phyloP scores from a whole-genome alignment of 805 yeast species.

The Grigorovia humatica region DNA sequence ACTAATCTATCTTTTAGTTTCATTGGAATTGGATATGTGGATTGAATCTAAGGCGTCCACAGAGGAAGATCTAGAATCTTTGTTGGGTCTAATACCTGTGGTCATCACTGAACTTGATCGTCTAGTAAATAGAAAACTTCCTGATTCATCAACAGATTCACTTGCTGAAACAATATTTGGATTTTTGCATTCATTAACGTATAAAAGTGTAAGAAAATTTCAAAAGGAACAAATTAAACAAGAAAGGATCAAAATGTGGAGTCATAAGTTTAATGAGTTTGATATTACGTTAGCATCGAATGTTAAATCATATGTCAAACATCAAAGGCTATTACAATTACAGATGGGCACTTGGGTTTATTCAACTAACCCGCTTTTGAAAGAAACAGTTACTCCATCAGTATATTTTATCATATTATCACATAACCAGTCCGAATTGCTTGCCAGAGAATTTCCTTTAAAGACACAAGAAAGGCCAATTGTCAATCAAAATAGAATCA shows the following conservation, averaged over 20 bases:
- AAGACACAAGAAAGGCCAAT: conserved; percentile 42
- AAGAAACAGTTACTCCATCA: conserved; percentile 25
- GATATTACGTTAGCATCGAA: conserved; percentile 42
- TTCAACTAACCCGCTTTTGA: conserved; percentile 41
- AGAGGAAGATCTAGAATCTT: conserved; percentile 39
- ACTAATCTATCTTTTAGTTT: conserved; percentile 47
- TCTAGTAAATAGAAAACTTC: conserved; percentile 11
- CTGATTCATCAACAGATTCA: conserved; percentile 6
- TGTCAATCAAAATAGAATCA: conserved; percentile 43
- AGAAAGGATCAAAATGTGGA: conserved; percentile 35
- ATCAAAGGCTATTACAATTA: conserved; percentile 61
- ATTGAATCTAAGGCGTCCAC: conserved; percentile 43
- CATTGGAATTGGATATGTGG: conserved; percentile 54
- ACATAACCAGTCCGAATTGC: conserved; percentile 51
- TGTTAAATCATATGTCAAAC: conserved; percentile 59
- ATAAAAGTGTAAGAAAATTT: conserved; percentile 40
- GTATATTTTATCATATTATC: conserved; percentile 52
- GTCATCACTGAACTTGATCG: conserved; percentile 18
- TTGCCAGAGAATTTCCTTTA: conserved; percentile 48
- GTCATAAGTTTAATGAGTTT: conserved; percentile 36
- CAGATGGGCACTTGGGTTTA: conserved; percentile 78
- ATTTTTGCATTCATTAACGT: conserved; percentile 33
- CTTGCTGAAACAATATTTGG: conserved; percentile 37
- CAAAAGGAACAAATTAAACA: conserved; percentile 40
- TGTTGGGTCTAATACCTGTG: conserved; percentile 38